phyloP scores from a whole-genome alignment of 2,329 filamentous ascomycete genomes.

The Arthrobotrys entomopaga region DNA sequence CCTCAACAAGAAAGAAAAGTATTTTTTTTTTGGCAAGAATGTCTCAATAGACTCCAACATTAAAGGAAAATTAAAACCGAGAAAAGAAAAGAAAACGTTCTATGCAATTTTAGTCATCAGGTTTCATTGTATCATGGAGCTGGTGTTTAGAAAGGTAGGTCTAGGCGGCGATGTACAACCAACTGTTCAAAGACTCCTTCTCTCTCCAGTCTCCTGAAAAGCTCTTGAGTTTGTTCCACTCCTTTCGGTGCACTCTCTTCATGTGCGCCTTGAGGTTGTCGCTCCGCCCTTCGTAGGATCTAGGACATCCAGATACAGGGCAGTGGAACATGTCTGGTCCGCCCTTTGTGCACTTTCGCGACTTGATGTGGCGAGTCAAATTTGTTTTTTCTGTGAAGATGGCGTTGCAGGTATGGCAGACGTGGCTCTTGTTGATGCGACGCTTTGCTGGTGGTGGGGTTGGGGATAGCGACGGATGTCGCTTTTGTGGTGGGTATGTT shows the following conservation, averaged over 20 bases:
- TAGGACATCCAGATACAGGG: conserved; percentile 36
- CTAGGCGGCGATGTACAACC: conserved; percentile 14
- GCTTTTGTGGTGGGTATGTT: conserved; percentile 30
- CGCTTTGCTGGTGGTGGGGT: conserved; percentile 43
- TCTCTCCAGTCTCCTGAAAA: conserved; percentile 49
- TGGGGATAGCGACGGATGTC: conserved; percentile 32
- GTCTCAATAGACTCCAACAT: neutral
- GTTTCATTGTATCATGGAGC: conserved; percentile 2
- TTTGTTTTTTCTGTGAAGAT: conserved; percentile 52
- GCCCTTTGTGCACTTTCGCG: conserved; percentile 37
- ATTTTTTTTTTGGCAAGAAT: neutral
- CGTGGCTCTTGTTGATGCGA: conserved; percentile 30
- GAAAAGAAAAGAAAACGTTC: conserved; percentile 4
- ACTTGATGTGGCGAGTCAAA: conserved; percentile 50
- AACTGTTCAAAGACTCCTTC: conserved; percentile 14
- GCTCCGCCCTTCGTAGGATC: conserved; percentile 49
- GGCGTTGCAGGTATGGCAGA: conserved; percentile 39
- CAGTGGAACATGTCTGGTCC: conserved; percentile 53
- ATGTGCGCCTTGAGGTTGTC: conserved; percentile 54
- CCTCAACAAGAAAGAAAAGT: conserved; percentile 4
- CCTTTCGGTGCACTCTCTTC: conserved; percentile 52
- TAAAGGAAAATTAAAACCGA: neutral
- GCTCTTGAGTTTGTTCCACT: conserved; percentile 43
- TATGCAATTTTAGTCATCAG: conserved; percentile 25
- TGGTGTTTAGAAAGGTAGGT: neutral